Base-by-base conservation (phyloP, 1,284 basidiomycete genomes). In the Trichosporon sp. region DNA sequence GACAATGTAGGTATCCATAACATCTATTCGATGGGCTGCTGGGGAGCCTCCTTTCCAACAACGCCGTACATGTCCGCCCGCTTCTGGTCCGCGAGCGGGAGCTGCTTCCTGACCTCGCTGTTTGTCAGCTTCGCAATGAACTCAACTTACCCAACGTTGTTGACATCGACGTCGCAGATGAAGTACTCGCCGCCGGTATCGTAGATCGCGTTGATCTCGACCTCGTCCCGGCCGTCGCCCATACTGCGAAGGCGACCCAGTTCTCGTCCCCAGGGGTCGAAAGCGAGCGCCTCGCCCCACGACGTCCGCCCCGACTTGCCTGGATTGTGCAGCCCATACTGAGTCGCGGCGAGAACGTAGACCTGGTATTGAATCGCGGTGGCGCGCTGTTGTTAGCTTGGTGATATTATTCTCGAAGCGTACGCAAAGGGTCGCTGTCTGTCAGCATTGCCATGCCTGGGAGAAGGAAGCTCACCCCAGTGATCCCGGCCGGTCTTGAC, bases 401-500 rank as follows among this genome's bases (percentile, higher is more conserved):
- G 5, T n/a, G 16, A n/a, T 14, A 4, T 5, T 5, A 1, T 14
- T 6, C 4, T 4, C 12, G 14, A 11, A 51, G 56, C 76, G 71
- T 37, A 77, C 77, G 21, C 73, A 68, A 4, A 78, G 70, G 1
- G 78, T 78, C 43, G 75, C 78, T 78, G 56, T 16, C 66, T 31
- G 67, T 68, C 54, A 70, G 65, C 40, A 40, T 0, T 10, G 31
- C 5, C 10, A n/a, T 4, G 2, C n/a, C 31, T 26, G 26, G 0
- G 0, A 5, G 38, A 16, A 21, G n/a, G 1, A 14, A 19, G 76
- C 76, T 73, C 70, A 78, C 77, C 68, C 83, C 83, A 83, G 67
- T 83, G 83, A 70, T 81, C 81, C 38, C 76, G 74, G 11, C 87
- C 85, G 0, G 85, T 85, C 54, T 83, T 80, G 0, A 86, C 77